These are phyloP conservation scores for Aschersonia sp. DNA, from an alignment of 2,329 filamentous ascomycete species.

Conservation along the genomic window DNA sequence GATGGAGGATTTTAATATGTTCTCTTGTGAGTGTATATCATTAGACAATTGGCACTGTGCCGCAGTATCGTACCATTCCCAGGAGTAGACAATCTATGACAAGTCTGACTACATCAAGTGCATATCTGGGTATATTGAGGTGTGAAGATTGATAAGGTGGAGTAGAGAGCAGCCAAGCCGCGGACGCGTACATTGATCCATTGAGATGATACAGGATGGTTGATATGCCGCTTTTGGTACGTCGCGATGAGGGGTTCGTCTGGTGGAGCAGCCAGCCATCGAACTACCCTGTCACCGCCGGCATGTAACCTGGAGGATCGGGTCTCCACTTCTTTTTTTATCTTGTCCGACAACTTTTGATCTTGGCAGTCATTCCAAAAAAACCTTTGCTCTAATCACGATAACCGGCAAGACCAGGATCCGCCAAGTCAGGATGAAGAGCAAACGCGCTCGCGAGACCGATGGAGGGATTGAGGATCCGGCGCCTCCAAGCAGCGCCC, in stretches of 20 bases:
- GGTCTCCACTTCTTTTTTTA: no score
- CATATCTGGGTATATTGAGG: neutral
- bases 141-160: neutral
- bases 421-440: slow-evolving; percentile 15
- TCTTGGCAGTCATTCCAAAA: no score
- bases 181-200: no score
- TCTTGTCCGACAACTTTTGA: no score
- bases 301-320: no score
- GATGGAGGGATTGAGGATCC: slow-evolving; percentile 14
- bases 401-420: neutral
- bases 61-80: slow-evolving; percentile 1
- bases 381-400: no score
- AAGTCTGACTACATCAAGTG: neutral
- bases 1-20: neutral
- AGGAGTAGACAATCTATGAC: slow-evolving; percentile 4
- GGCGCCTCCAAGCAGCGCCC: slow-evolving; percentile 7
- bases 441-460: slow-evolving; percentile 23
- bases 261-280: no score
- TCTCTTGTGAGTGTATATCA: slow-evolving; percentile 5
- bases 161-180: neutral
- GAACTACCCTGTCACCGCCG: no score
- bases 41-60: slow-evolving; percentile 3
- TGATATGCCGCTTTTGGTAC: no score
- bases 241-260: no score
- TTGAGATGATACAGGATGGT: no score